phyloP scores from a whole-genome alignment of 1,139 yeast genomes.

The Spencermartinsiella ligniputridi region DNA sequence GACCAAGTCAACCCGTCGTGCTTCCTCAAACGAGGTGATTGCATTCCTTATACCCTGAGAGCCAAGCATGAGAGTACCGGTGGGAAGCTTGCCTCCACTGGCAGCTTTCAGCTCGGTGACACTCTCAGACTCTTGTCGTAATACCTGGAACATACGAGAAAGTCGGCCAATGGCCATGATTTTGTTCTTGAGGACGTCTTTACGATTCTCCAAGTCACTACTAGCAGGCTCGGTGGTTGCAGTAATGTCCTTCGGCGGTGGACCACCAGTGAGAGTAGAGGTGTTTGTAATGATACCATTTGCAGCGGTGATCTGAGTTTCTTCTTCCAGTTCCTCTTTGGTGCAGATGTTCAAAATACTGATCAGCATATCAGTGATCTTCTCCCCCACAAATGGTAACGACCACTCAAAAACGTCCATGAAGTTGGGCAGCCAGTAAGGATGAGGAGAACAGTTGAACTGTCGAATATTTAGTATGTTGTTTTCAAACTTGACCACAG shows the following conservation, averaged over 20 bases:
- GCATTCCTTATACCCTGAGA: constrained; percentile 72
- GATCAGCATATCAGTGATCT: constrained; percentile 88
- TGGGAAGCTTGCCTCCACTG: constrained; percentile 70
- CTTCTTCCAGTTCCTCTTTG: constrained; percentile 87
- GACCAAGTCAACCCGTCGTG: constrained; percentile 69
- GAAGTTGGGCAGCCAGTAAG: constrained; percentile 94
- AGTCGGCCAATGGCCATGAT: constrained; percentile 92
- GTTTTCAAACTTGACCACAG: constrained; percentile 82
- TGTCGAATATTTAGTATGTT: constrained; percentile 95
- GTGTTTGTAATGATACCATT: constrained; percentile 1
- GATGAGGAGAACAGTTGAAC: constrained; percentile 90
- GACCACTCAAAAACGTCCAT: constrained; percentile 99
- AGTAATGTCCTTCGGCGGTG: constrained; percentile 8
- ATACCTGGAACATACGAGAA: constrained; percentile 85
- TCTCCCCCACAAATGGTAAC: constrained; percentile 91
- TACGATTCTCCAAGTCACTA: constrained; percentile 38
- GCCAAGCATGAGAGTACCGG: constrained; percentile 83
- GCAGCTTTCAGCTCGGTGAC: constrained; percentile 74
- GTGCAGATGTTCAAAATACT: constrained; percentile 90
- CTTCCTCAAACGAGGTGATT: constrained; percentile 76
- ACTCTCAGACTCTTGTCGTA: constrained; percentile 85
- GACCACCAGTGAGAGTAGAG: not conserved
- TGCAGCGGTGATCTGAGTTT: constrained; percentile 35
- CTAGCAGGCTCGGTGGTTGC: not conserved
- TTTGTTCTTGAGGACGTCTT: constrained; percentile 74